Percentiles rank a stretch among this genome's conserved stretches.
These are phyloP conservation scores for Agroathelia rolfsii DNA, from an alignment of 1,284 basidiomycete genomes.

Conservation along the genomic window DNA sequence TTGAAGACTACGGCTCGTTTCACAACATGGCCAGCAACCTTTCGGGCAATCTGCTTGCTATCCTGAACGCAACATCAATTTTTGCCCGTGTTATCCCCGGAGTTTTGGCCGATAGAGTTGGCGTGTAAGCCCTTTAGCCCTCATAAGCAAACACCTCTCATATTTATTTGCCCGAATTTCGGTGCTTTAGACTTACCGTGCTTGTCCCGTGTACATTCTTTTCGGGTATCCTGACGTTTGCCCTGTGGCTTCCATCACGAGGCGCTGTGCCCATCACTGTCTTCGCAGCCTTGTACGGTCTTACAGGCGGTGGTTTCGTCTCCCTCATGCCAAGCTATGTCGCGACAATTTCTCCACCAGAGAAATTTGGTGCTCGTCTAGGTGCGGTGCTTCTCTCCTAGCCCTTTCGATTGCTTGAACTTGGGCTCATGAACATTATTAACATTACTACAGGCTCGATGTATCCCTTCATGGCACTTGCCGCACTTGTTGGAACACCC, in stretches of 20 bases:
- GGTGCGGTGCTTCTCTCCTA: slow-evolving; percentile 13
- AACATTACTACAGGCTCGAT: slow-evolving; percentile 16
- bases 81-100: slow-evolving; percentile 51
- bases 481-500: slow-evolving; percentile 20
- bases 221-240: slow-evolving; percentile 44
- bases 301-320: slow-evolving; percentile 48
- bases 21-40: slow-evolving; percentile 22
- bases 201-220: slow-evolving; percentile 50
- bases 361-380: slow-evolving; percentile 19
- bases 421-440: slow-evolving; percentile 6
- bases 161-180: neutral
- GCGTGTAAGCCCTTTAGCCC: slow-evolving; percentile 20
- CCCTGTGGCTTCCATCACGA: slow-evolving; percentile 43
- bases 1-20: slow-evolving; percentile 39
- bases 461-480: slow-evolving; percentile 19
- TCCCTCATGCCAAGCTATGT: slow-evolving; percentile 55
- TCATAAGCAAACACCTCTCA: neutral
- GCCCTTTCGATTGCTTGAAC: neutral
- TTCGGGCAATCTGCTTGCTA: slow-evolving; percentile 45
- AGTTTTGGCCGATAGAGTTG: slow-evolving; percentile 49
- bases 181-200: slow-evolving; percentile 37
- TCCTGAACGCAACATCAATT: slow-evolving; percentile 55
- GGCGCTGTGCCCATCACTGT: slow-evolving; percentile 31
- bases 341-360: slow-evolving; percentile 40
- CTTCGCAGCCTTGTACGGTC: slow-evolving; percentile 49